phyloP scores from a whole-genome alignment of 495 filamentous ascomycete genomes.

The Talaromyces stipitatus region DNA sequence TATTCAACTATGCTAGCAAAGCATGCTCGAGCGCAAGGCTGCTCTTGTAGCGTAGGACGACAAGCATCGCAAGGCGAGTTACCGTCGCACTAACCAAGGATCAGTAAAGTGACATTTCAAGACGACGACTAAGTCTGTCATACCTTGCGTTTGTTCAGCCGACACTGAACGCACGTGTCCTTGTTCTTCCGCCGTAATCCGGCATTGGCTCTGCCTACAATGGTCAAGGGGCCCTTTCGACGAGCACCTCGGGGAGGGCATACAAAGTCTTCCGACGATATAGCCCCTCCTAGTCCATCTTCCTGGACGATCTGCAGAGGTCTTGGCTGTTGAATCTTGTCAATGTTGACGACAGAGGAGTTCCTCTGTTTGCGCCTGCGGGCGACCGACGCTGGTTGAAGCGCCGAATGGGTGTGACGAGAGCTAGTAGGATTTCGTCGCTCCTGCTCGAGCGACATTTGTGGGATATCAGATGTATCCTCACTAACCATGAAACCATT shows the following conservation, averaged over 20 bases:
- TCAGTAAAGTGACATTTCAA: too few species aligned
- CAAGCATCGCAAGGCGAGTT: conserved; percentile 42
- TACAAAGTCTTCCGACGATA: conserved; percentile 42
- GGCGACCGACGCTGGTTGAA: conserved; percentile 28
- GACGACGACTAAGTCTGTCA: background rate
- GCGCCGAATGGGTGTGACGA: conserved; percentile 22
- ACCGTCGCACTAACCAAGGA: conserved; percentile 31
- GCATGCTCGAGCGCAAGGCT: conserved; percentile 40
- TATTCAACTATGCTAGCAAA: conserved; percentile 45
- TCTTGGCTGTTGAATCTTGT: conserved; percentile 21
- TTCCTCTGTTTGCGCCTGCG: conserved; percentile 37
- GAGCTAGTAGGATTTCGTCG: conserved; percentile 17
- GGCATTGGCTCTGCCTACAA: conserved; percentile 38
- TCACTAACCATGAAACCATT: conserved; percentile 37
- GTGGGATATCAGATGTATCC: conserved; percentile 22
- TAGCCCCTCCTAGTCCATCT: conserved; percentile 39
- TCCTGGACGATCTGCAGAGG: conserved; percentile 42
- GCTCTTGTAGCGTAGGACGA: conserved; percentile 38
- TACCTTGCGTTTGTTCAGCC: conserved; percentile 43
- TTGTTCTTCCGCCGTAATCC: conserved; percentile 41
- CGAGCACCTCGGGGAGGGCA: conserved; percentile 38
- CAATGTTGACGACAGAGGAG: conserved; percentile 19
- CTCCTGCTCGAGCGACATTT: conserved; percentile 22
- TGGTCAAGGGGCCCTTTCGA: conserved; percentile 37
- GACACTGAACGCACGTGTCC: conserved; percentile 42